Evolutionary conservation across 306 rosid species (phyloP).

Genomic region (Malus sylvestris): DNA sequence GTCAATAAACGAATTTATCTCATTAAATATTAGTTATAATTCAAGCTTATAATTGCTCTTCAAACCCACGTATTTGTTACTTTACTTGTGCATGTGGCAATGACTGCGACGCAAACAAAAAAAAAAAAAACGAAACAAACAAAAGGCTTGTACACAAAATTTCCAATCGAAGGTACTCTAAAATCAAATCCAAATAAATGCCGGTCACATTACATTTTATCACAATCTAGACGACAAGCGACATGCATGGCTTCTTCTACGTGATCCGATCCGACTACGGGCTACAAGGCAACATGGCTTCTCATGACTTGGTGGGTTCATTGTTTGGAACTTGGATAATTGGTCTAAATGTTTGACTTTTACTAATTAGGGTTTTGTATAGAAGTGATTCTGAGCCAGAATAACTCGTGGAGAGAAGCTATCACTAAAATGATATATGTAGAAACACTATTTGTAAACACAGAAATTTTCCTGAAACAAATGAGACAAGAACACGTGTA

Average conservation of each 20-base stretch:
- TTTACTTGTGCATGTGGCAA: background rate
- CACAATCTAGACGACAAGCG: slow-evolving; percentile 2
- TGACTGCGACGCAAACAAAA: background rate
- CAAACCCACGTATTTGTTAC: no score
- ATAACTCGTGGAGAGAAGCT: no score
- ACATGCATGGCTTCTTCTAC: background rate
- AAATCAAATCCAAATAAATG: background rate
- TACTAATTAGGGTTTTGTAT: no score
- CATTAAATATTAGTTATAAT: no score
- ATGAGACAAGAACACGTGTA: no score
- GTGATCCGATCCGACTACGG: background rate
- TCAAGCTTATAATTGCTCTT: no score
- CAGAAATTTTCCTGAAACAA: no score
- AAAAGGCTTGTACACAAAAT: no score
- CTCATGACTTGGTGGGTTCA: background rate
- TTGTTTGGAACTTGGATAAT: background rate
- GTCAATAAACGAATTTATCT: no score
- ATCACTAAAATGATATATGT: no score
- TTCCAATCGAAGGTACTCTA: background rate
- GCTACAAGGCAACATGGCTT: background rate
- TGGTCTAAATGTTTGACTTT: background rate
- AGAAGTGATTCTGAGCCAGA: no score
- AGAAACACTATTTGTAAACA: no score
- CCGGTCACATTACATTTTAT: background rate
- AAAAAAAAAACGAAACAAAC: background rate